Evolutionary conservation across 305 asterid species (phyloP).

Genomic region (Fraxinus sp.): DNA sequence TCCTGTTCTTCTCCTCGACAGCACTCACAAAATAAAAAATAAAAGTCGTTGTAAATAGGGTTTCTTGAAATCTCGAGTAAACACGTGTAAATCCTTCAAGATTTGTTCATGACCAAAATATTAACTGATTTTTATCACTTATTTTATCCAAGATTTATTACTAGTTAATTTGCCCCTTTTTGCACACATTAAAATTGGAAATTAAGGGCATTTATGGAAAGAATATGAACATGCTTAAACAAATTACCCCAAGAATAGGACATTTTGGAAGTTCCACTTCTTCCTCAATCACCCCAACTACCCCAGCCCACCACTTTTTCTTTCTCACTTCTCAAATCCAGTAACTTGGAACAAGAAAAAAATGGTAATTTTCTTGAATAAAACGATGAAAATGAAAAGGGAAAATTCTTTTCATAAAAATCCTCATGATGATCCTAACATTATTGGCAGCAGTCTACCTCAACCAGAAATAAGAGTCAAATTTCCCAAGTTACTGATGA

Average conservation of each 20-base stretch:
- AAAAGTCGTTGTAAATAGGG: background rate
- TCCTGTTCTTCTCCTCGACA: background rate
- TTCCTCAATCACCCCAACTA: constrained; percentile 27
- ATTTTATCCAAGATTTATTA: background rate
- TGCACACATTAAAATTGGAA: background rate
- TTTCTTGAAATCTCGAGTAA: background rate
- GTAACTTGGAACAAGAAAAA: constrained; percentile 8
- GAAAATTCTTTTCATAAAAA: background rate
- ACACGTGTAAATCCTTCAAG: background rate
- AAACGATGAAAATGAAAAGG: background rate
- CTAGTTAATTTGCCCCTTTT: background rate
- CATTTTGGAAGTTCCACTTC: constrained; percentile 27
- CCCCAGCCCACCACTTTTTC: constrained; percentile 10
- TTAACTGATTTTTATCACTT: background rate
- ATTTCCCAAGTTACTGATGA: constrained; percentile 12
- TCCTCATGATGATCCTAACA: background rate
- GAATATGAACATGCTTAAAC: background rate
- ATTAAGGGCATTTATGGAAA: background rate
- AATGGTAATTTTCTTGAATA: background rate
- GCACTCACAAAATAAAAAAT: background rate
- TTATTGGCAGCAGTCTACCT: background rate
- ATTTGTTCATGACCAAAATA: background rate
- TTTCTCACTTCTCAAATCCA: background rate
- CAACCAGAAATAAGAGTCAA: background rate
- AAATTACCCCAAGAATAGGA: constrained; percentile 33